Conservation (phyloP, 768 basidiomycete genomes). For the Amanita phalloides region DNA sequence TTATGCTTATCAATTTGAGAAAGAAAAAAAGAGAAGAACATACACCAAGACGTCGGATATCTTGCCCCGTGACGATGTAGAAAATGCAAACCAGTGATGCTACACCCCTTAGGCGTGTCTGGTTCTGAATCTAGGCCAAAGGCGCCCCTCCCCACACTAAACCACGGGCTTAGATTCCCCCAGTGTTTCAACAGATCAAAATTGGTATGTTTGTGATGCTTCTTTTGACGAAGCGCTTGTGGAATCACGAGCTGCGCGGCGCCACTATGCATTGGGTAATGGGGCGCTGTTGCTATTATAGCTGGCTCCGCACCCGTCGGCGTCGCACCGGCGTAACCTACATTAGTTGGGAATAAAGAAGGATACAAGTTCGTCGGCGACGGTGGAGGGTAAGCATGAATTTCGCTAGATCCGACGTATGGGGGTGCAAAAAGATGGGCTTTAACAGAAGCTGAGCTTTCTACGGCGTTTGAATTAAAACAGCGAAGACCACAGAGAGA, state of each 20-base stretch:
- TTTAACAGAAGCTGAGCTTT: slow-evolving; percentile 9
- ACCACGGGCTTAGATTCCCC: slow-evolving; percentile 87
- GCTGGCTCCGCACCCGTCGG: slow-evolving; percentile 74
- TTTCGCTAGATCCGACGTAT: slow-evolving; percentile 61
- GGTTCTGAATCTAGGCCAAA: slow-evolving; percentile 71
- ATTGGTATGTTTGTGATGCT: slow-evolving; percentile 8
- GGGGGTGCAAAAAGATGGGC: slow-evolving; percentile 40
- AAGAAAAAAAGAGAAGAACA: slow-evolving; percentile 15
- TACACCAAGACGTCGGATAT: slow-evolving; percentile 58
- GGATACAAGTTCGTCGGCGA: slow-evolving; percentile 67
- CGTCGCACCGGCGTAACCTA: slow-evolving; percentile 70
- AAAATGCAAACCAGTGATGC: slow-evolving; percentile 65
- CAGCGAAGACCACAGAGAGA: slow-evolving; percentile 31
- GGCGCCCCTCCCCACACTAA: slow-evolving; percentile 48
- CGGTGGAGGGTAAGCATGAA: slow-evolving; percentile 61
- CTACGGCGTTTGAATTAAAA: slow-evolving; percentile 15
- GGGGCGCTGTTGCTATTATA: slow-evolving; percentile 61
- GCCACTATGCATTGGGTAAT: slow-evolving; percentile 70
- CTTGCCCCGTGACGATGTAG: slow-evolving; percentile 77
- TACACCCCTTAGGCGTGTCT: slow-evolving; percentile 58
- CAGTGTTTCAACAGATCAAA: slow-evolving; percentile 70
- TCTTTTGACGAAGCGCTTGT: slow-evolving; percentile 17
- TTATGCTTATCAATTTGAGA: slow-evolving; percentile 2
- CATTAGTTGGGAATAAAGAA: slow-evolving; percentile 62
- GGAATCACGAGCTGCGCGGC: slow-evolving; percentile 56